phyloP scores from a whole-genome alignment of 306 rosid species.

The Abrus pulchellus region DNA sequence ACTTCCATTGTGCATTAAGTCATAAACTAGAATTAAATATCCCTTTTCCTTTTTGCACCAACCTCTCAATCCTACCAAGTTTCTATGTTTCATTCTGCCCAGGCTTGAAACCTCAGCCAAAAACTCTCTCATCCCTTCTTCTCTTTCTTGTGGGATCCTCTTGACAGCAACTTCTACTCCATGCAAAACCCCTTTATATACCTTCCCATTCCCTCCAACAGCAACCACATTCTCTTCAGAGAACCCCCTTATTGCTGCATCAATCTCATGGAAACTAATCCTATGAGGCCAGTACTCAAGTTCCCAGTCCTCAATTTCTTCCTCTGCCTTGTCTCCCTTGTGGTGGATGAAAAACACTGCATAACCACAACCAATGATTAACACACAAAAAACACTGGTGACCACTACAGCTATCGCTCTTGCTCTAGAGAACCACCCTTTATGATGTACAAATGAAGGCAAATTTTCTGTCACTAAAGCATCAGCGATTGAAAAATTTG shows the following conservation, averaged over 20 bases:
- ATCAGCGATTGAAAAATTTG: constrained; percentile 67
- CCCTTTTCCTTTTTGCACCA: constrained; percentile 76
- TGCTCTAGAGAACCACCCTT: constrained; percentile 46
- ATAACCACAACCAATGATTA: constrained; percentile 48
- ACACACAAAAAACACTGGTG: constrained; percentile 34
- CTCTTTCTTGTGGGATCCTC: constrained; percentile 59
- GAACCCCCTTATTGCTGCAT: constrained; percentile 64
- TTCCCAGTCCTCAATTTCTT: constrained; percentile 73
- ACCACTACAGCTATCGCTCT: constrained; percentile 44
- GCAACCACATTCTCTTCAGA: constrained; percentile 63
- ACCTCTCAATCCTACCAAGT: constrained; percentile 70
- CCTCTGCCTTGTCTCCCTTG: constrained; percentile 39
- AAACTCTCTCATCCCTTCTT: constrained; percentile 71
- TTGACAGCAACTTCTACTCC: constrained; percentile 72
- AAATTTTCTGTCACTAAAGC: constrained; percentile 60
- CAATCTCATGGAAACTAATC: constrained; percentile 62
- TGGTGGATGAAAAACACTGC: constrained; percentile 6
- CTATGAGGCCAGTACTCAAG: constrained; percentile 76
- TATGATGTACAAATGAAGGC: constrained; percentile 63
- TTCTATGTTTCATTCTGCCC: constrained; percentile 75
- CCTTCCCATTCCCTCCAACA: constrained; percentile 65
- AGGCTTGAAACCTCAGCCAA: constrained; percentile 76
- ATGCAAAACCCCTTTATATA: constrained; percentile 64
- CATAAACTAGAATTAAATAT: constrained; percentile 68
- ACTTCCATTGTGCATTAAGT: constrained; percentile 76